Percentiles rank a stretch among this genome's conserved stretches.
Conservation (phyloP, 2,329 filamentous ascomycete species). For the Cladophialophora psammophila region DNA sequence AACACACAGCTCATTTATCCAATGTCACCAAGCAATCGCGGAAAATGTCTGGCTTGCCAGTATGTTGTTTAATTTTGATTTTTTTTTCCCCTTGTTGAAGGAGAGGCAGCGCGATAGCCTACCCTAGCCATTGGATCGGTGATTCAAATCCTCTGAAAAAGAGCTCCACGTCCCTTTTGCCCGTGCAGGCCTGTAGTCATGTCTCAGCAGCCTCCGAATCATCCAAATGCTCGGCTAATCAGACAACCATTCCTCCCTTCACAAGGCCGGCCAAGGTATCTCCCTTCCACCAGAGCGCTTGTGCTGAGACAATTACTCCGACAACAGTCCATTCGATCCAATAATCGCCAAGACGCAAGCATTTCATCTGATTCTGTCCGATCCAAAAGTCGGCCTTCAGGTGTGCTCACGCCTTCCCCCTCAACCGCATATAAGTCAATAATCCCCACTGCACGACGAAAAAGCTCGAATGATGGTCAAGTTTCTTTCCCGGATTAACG, state of each 20-base stretch:
- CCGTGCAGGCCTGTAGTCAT: neutral
- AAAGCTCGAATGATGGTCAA: constrained; percentile 64
- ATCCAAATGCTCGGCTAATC: neutral
- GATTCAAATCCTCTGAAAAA: neutral
- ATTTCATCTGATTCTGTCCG: neutral
- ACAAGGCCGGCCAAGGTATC: neutral
- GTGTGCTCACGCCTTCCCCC: constrained; percentile 34
- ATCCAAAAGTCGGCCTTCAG: neutral
- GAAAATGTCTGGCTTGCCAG: neutral
- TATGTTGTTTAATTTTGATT: neutral
- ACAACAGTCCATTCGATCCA: neutral
- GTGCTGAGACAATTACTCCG: neutral
- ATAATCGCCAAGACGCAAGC: neutral
- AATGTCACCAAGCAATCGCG: neutral
- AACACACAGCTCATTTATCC: too few relatives aligned
- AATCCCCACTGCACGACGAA: constrained; percentile 67
- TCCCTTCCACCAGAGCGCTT: neutral
- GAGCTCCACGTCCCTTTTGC: neutral
- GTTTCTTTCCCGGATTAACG: constrained; percentile 57
- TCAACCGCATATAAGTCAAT: constrained; percentile 58
- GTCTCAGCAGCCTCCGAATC: neutral
- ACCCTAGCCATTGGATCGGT: neutral
- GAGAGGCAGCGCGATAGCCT: neutral
- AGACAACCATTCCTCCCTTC: neutral
- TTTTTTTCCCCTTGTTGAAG: neutral